phyloP scores from a whole-genome alignment of 805 yeast species.

The Priceomyces fermenticarens region DNA sequence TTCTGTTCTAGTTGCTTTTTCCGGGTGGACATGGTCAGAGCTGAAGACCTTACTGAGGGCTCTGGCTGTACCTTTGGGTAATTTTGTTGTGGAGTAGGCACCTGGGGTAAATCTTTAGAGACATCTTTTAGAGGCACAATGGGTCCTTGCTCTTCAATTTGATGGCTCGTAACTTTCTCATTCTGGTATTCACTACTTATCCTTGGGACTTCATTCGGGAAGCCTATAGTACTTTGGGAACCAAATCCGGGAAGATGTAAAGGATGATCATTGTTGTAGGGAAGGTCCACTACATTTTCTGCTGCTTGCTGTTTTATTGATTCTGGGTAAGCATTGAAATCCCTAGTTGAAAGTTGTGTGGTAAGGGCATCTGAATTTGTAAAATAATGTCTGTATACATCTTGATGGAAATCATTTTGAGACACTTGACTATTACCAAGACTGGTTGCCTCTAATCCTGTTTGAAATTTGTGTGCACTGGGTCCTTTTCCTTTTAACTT shows the following conservation, averaged over 20 bases:
- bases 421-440: constrained; percentile 2
- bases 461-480: too few species aligned
- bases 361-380: constrained; percentile 10
- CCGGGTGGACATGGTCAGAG: constrained; percentile 17
- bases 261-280: constrained; percentile 8
- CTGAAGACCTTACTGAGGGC: constrained; percentile 6
- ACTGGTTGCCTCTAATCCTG: constrained; percentile 5
- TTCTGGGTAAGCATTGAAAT: constrained; percentile 15
- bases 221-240: neutral
- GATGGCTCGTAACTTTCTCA: neutral
- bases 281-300: constrained; percentile 5
- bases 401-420: constrained; percentile 8
- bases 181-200: neutral
- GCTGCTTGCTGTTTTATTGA: constrained; percentile 2
- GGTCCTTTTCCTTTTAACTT: neutral
- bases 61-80: neutral
- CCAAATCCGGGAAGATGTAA: constrained; percentile 8
- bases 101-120: constrained; percentile 22
- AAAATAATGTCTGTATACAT: constrained; percentile 16
- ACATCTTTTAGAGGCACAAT: constrained; percentile 3
- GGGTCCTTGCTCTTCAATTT: neutral
- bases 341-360: constrained; percentile 2
- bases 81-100: constrained; percentile 14
- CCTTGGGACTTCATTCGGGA: neutral
- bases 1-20: constrained; percentile 23